A percentile compares a stretch with the other conserved stretches of the same genome.
Evolutionary conservation across 1,284 basidiomycete species (phyloP).

Genomic region (Fomitopsis palustris): DNA sequence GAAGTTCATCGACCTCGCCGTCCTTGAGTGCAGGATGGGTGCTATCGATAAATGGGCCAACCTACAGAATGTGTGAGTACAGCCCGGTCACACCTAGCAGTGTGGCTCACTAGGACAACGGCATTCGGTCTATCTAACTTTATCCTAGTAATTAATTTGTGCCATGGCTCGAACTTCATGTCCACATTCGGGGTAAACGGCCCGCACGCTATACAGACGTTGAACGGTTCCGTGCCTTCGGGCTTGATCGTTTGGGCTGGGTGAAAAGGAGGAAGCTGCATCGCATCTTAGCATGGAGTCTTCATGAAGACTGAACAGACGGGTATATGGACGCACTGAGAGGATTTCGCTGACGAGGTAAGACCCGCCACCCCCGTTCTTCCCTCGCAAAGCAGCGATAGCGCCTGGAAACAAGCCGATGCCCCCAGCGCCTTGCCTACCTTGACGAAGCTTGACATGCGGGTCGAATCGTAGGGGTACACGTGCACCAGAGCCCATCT

Average conservation of each 20-base stretch:
- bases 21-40: constrained; percentile 69
- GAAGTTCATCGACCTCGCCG: constrained; percentile 68
- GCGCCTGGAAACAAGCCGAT: constrained; percentile 88
- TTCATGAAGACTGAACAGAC: no score
- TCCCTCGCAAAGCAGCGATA: constrained; percentile 84
- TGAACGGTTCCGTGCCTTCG: constrained; percentile 42
- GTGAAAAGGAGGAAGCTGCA: constrained; percentile 48
- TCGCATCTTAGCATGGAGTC: constrained; percentile 6
- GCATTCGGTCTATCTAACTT: constrained; percentile 69
- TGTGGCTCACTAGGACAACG: constrained; percentile 66
- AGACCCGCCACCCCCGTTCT: constrained; percentile 86
- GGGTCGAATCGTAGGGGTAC: constrained; percentile 71
- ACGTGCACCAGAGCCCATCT: constrained; percentile 70
- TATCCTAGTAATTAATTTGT: constrained; percentile 53
- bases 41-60: constrained; percentile 88
- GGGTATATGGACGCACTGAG: constrained; percentile 56
- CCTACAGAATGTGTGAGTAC: constrained; percentile 36
- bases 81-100: background rate
- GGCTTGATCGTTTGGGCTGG: constrained; percentile 36
- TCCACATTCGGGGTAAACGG: constrained; percentile 82
- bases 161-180: constrained; percentile 72
- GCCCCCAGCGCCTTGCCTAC: constrained; percentile 59
- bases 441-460: constrained; percentile 64
- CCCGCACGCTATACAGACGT: constrained; percentile 71
- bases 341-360: constrained; percentile 87